Percentiles rank a stretch among this genome's conserved stretches.
Evolutionary conservation across 495 filamentous ascomycete genomes (phyloP).

Genomic region (Lasiosphaeria miniovina): DNA sequence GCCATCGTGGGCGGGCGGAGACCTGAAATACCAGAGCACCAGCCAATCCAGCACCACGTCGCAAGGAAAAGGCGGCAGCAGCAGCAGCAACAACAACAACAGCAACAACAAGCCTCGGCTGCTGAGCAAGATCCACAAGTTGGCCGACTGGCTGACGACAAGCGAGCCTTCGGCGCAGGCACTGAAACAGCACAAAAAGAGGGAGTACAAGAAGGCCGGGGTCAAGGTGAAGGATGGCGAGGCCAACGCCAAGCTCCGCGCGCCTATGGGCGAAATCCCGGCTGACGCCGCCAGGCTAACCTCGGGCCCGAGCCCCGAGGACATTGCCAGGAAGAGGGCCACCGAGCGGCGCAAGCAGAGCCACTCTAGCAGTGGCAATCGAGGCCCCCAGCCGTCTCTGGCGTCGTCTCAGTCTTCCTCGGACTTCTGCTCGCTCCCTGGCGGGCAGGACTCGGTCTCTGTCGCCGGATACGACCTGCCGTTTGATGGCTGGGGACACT

Average conservation of each 20-base stretch:
- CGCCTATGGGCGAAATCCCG: slow-evolving; percentile 37
- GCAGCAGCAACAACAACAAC: neutral
- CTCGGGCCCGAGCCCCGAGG: slow-evolving; percentile 32
- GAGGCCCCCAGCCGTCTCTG: neutral
- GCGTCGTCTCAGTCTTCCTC: slow-evolving; percentile 8
- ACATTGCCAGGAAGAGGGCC: slow-evolving; percentile 27
- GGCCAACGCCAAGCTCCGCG: slow-evolving; percentile 32
- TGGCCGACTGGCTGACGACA: slow-evolving; percentile 40
- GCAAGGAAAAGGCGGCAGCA: too few relatives aligned
- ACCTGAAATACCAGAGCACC: too few relatives aligned
- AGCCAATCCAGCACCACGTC: too few relatives aligned
- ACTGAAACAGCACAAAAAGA: slow-evolving; percentile 37
- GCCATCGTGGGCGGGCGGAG: too few relatives aligned
- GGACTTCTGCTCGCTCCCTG: slow-evolving; percentile 4
- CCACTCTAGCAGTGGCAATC: neutral
- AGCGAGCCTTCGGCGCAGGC: slow-evolving; percentile 43
- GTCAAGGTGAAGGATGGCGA: slow-evolving; percentile 28
- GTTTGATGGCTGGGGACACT: neutral
- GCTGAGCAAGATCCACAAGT: slow-evolving; percentile 24
- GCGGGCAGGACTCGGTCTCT: slow-evolving; percentile 9
- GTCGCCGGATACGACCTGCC: neutral
- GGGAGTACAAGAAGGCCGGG: slow-evolving; percentile 34
- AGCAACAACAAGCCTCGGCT: slow-evolving; percentile 4
- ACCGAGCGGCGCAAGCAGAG: slow-evolving; percentile 19
- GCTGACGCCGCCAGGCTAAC: slow-evolving; percentile 32